A percentile compares a stretch with the other conserved stretches of the same genome.
These are phyloP conservation scores for Phaeophleospora eucalypticola DNA, from an alignment of 2,329 filamentous ascomycete species.

Conservation along the genomic window DNA sequence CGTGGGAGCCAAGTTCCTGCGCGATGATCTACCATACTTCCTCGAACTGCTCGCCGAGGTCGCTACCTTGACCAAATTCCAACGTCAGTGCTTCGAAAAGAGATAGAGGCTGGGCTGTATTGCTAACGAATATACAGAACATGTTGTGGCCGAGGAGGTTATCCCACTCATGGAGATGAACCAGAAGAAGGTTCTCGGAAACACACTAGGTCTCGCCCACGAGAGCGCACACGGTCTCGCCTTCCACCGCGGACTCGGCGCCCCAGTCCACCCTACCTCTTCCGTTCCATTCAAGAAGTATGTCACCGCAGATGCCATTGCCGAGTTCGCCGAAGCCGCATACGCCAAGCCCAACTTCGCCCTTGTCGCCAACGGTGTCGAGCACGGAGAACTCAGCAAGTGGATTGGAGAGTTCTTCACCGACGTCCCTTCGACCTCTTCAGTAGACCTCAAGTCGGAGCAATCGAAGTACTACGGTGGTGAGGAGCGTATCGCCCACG, in stretches of 20 bases:
- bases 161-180: constrained; percentile 70
- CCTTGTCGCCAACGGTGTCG: constrained; percentile 83
- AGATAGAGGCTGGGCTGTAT: constrained; percentile 8
- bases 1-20: constrained; percentile 89
- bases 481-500: constrained; percentile 81
- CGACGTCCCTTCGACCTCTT: constrained; percentile 53
- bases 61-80: constrained; percentile 80
- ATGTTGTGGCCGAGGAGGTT: constrained; percentile 89
- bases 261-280: constrained; percentile 67
- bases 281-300: constrained; percentile 73
- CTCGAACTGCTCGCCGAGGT: constrained; percentile 93
- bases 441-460: constrained; percentile 54
- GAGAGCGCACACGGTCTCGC: constrained; percentile 82
- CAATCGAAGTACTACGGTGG: constrained; percentile 88
- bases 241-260: constrained; percentile 90
- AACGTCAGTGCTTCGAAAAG: constrained; percentile 44
- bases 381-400: constrained; percentile 70
- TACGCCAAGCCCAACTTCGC: constrained; percentile 90
- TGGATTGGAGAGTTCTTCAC: constrained; percentile 93
- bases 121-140: constrained; percentile 52
- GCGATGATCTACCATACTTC: constrained; percentile 95
- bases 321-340: constrained; percentile 69
- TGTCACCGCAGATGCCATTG: constrained; percentile 69
- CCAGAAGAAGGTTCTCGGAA: constrained; percentile 66
- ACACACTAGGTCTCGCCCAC: constrained; percentile 66